These are phyloP conservation scores for Petrea volubilis DNA, from an alignment of 257 asterid species.

Conservation along the genomic window DNA sequence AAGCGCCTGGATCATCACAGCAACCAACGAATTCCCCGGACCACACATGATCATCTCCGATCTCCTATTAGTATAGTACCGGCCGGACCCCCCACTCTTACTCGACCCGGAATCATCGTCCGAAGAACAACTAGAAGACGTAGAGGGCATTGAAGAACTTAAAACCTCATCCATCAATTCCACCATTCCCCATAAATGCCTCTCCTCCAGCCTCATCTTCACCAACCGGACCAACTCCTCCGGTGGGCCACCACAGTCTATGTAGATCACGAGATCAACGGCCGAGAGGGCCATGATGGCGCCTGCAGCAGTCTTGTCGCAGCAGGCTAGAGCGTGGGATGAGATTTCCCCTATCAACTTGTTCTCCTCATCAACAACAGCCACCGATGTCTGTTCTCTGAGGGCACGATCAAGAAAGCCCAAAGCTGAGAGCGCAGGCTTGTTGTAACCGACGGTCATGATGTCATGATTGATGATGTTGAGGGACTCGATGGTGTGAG, in stretches of 20 bases:
- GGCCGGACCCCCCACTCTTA: conserved; percentile 28
- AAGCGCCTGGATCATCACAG: conserved; percentile 82
- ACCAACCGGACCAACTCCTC: conserved; percentile 66
- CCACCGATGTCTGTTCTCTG: conserved; percentile 60
- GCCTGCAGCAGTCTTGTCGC: conserved; percentile 66
- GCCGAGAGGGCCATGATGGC: conserved; percentile 69
- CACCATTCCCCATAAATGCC: conserved; percentile 45
- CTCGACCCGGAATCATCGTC: conserved; percentile 55
- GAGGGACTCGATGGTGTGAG: conserved; percentile 58
- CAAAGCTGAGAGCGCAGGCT: conserved; percentile 66
- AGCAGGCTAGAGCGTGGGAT: conserved; percentile 63
- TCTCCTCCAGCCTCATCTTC: conserved; percentile 60
- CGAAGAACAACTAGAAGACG: conserved; percentile 64
- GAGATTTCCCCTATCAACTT: conserved; percentile 77
- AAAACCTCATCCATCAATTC: conserved; percentile 56
- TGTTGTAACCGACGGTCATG: conserved; percentile 48
- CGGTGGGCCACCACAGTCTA: conserved; percentile 69
- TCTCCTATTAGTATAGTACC: conserved; percentile 49
- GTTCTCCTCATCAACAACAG: conserved; percentile 59
- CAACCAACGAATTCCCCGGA: conserved; percentile 72
- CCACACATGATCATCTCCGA: conserved; percentile 69
- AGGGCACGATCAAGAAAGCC: conserved; percentile 41
- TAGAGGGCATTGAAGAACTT: conserved; percentile 26
- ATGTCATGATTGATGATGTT: conserved; percentile 49
- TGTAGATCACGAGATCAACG: conserved; percentile 69